Evolutionary conservation across 2,329 filamentous ascomycete species (phyloP), one percentile per base, ranked within the genome.

Genomic region (Fusarium nygamai): DNA sequence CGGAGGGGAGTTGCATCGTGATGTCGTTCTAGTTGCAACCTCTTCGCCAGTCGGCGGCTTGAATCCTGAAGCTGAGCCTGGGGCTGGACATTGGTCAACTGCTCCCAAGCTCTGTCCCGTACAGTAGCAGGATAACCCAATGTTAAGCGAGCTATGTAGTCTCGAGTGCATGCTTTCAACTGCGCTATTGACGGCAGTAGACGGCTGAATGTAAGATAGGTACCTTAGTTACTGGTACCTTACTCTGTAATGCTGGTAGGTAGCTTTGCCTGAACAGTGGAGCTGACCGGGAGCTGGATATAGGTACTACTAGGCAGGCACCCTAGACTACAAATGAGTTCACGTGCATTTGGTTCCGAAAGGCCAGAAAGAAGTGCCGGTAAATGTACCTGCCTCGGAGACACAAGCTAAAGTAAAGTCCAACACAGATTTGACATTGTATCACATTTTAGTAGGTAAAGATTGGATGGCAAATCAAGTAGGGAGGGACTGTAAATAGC

Each of bases 371-470:
- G 58, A 59, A 59, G 41, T 54, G 36, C 67, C 59, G 41, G 43
- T 20, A 58, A 27, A 34, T 19, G 19, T 41, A 43, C 41, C 20
- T 47, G 27, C 51, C 51, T 69, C 66, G 29, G 67, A 70, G 63
- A 51, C 44, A 65, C 51, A 29, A 53, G 24, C 47, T n/a, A n/a
- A n/a, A n/a, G n/a, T 13, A 24, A 48, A 33, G 24, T 38, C 11
- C 27, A 24, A 16, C 19, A 41, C 46, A 27, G 24, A 48, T 34
- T 34, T 34, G 31, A 36, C 31, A 24, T 53, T 36, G n/a, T 12
- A 20, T 53, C 34, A 53, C 14, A 19, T 36, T 33, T 53, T 22
- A 29, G 19, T 22, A 11, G 27, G 27, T 29, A 29, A 22, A 47
- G 8, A 29, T 20, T 29, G 27, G 34, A n/a, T n/a, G n/a, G n/a